These are phyloP conservation scores for Dictyostelium firmibasis DNA, from an alignment of 78 protist genomes.

Conservation along the genomic window DNA sequence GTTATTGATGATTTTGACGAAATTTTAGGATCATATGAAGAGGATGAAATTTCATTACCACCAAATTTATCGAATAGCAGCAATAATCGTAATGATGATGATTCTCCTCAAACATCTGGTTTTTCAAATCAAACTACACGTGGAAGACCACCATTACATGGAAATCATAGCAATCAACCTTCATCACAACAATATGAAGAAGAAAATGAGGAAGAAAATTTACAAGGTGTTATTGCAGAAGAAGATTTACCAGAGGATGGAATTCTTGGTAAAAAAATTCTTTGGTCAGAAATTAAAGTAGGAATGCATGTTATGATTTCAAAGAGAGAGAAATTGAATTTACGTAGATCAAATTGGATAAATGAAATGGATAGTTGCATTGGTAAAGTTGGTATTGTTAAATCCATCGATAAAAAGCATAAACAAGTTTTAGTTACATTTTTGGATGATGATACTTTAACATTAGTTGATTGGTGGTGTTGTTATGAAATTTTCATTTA, in stretches of 20 bases:
- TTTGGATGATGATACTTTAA: constrained; percentile 41
- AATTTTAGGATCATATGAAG: constrained; percentile 2
- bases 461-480: constrained; percentile 60
- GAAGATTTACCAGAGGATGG: constrained; percentile 40
- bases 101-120: background rate
- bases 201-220: background rate
- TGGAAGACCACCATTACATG: background rate
- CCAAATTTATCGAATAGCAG: background rate
- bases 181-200: background rate
- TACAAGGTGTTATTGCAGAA: constrained; percentile 14
- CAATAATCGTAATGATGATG: background rate
- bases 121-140: background rate
- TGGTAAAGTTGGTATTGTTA: constrained; percentile 65
- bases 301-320: constrained; percentile 48
- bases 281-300: constrained; percentile 39
- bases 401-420: constrained; percentile 46
- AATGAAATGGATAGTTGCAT: constrained; percentile 71
- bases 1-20: constrained; percentile 62
- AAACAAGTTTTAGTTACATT: constrained; percentile 34
- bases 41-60: background rate
- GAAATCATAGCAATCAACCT: background rate
- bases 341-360: constrained; percentile 62
- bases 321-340: constrained; percentile 36
- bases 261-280: constrained; percentile 21
- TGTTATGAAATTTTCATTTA: constrained; percentile 38